Conservation (phyloP, 1,284 basidiomycete species). For the Rhodofomes roseus region DNA sequence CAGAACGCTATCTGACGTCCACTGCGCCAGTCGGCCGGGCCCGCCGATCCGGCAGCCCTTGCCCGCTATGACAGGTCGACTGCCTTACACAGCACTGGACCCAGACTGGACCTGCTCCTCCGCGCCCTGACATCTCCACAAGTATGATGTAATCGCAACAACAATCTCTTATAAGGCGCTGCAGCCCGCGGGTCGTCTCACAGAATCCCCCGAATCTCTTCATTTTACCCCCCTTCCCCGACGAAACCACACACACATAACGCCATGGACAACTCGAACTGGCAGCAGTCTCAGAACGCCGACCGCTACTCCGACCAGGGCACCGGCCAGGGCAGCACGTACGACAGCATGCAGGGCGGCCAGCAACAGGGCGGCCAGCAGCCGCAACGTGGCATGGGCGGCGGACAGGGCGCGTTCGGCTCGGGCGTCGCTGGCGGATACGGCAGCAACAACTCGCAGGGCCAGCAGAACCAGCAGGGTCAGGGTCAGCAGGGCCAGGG, state of each 20-base stretch:
- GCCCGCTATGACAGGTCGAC: neutral
- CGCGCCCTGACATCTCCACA: neutral
- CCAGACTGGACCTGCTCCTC: neutral
- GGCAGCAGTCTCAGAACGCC: neutral
- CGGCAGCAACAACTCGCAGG: neutral
- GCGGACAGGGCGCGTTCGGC: slow-evolving; percentile 12
- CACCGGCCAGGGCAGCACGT: slow-evolving; percentile 14
- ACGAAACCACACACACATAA: neutral
- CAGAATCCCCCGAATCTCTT: neutral
- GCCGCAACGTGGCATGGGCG: slow-evolving; percentile 14
- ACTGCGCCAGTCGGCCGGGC: neutral
- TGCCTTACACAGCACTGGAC: neutral
- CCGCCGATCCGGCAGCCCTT: neutral
- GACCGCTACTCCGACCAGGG: slow-evolving; percentile 12
- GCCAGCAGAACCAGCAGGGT: slow-evolving; percentile 3
- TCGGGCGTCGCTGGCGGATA: slow-evolving; percentile 11
- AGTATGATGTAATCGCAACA: neutral
- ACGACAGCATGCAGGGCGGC: slow-evolving; percentile 16
- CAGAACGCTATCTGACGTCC: too few relatives aligned
- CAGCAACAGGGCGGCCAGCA: slow-evolving; percentile 1
- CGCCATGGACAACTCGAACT: slow-evolving; percentile 5
- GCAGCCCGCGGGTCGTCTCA: neutral
- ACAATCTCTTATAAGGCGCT: neutral
- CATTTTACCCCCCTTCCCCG: neutral
- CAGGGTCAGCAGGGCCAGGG: slow-evolving; percentile 7